phyloP scores from a whole-genome alignment of 352 stramenopile genomes.

The Phytophthora ohioensis region DNA sequence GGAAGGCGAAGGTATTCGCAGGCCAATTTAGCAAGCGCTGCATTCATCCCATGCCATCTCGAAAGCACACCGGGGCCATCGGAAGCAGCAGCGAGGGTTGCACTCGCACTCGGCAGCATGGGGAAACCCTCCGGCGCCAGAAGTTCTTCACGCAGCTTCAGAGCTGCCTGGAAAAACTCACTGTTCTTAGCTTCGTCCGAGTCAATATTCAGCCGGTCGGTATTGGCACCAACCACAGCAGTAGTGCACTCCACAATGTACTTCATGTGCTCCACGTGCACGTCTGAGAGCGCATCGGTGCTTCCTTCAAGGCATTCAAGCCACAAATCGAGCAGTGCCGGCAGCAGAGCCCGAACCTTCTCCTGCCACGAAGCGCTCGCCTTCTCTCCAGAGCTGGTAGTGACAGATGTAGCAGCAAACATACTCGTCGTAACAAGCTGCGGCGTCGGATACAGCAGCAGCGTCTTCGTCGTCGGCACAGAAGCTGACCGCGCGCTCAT shows the following conservation, averaged over 20 bases:
- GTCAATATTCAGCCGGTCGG: slow-evolving; percentile 26
- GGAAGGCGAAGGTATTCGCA: slow-evolving; percentile 59
- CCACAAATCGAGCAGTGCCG: slow-evolving; percentile 77
- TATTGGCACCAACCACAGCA: slow-evolving; percentile 65
- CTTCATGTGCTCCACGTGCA: slow-evolving; percentile 78
- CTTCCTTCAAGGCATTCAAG: slow-evolving; percentile 74
- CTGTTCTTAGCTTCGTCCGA: slow-evolving; percentile 32
- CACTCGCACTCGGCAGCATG: slow-evolving; percentile 58
- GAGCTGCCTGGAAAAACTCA: slow-evolving; percentile 42
- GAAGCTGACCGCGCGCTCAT: slow-evolving; percentile 18
- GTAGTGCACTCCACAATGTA: slow-evolving; percentile 79
- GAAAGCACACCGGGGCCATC: slow-evolving; percentile 54
- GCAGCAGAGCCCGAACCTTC: slow-evolving; percentile 68
- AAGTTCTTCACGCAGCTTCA: slow-evolving; percentile 67
- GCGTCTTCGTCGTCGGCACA: slow-evolving; percentile 43
- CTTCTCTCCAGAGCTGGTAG: slow-evolving; percentile 29
- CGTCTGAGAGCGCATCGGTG: slow-evolving; percentile 62
- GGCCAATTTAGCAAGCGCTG: slow-evolving; percentile 70
- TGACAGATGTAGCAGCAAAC: slow-evolving; percentile 29
- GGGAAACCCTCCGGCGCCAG: slow-evolving; percentile 62
- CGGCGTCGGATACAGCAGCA: slow-evolving; percentile 64
- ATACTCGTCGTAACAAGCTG: slow-evolving; percentile 44
- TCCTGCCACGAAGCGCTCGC: slow-evolving; percentile 67
- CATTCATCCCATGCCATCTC: slow-evolving; percentile 81
- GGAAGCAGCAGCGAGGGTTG: slow-evolving; percentile 50